These are phyloP conservation scores for Aphanomyces astaci DNA, from an alignment of 352 stramenopile species.

Conservation along the genomic window DNA sequence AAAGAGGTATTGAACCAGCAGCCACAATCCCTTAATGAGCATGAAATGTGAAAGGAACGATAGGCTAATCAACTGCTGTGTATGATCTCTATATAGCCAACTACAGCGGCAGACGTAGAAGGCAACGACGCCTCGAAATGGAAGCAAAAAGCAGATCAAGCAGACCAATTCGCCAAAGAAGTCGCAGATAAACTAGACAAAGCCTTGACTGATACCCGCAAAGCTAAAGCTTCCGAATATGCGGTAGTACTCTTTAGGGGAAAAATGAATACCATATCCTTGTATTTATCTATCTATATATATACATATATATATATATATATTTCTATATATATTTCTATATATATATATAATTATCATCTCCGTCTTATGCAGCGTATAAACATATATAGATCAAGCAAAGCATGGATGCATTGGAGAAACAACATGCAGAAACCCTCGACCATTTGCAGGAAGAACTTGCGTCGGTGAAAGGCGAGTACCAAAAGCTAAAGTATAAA, in stretches of 20 bases:
- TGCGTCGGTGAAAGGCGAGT: conserved; percentile 39
- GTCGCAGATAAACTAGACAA: conserved; percentile 44
- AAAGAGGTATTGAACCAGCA: too few species aligned
- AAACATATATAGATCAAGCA: conserved; percentile 5
- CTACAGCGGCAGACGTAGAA: too few species aligned
- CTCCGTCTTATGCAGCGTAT: too few species aligned
- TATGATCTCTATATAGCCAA: too few species aligned
- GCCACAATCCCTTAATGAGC: too few species aligned
- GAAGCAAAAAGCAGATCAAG: conserved; percentile 2
- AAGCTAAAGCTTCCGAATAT: conserved; percentile 39
- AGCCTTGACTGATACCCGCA: not conserved
- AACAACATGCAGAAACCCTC: conserved; percentile 53
- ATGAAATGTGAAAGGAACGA: too few species aligned
- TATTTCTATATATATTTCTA: too few species aligned
- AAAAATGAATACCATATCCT: too few species aligned
- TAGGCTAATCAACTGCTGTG: conserved; percentile 43
- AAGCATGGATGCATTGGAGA: conserved; percentile 16
- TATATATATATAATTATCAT: too few species aligned
- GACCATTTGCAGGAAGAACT: conserved; percentile 60
- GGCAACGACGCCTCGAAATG: not conserved
- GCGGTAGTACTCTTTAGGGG: conserved; percentile 32
- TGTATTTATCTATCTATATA: too few species aligned
- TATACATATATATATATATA: too few species aligned
- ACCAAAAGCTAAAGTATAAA: conserved; percentile 44
- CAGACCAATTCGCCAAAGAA: conserved; percentile 29